Base-by-base conservation (phyloP, 2,329 filamentous ascomycete species). In the Fragosphaeria purpurea region DNA sequence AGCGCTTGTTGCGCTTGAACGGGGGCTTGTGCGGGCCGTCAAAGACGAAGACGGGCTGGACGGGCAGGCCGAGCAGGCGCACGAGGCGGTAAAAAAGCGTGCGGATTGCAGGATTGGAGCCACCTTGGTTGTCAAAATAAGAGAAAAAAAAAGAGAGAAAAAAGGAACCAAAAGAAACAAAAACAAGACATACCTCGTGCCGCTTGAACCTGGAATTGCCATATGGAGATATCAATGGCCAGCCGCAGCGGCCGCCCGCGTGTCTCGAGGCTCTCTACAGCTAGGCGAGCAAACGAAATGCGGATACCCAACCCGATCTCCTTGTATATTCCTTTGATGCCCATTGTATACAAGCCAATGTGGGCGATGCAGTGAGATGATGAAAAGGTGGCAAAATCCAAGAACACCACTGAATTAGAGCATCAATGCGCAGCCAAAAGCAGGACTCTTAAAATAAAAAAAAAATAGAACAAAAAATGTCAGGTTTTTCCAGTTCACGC, bases 151-250 rank as follows among this genome's bases (percentile, higher is more conserved):
- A n/a, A 40, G 6, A 11, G 3, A 44, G n/a, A 38, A 22, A 22
- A 22, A 22, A 22, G 3, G 22, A 22, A 22, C 22, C 10, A 34
- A 44, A 44, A 46, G 12, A 38, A 10, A 32, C 40, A 34, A 50
- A 13, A 51, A 33, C 12, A 22, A 22, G 22, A 35, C 59, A 35
- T 61, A 78, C 80, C 88, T 70, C 82, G 82, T 13, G 86, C 86
- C 11, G 88, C 84, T 62, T 95, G 89, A 10, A 84, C 84, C 62
- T 98, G 93, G 62, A 95, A 97, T 43, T 95, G 85, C 93, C 93
- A 98, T 62, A 98, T 97, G 3, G 89, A 88, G 58, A 95, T 86
- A 63, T 98, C 93, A 56, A 98, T 86, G 40, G 93, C 93, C 44
- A 98, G 75, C 41, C 90, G 84, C 41, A 97, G 72, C 0, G 90